A percentile compares a stretch with the other conserved stretches of the same genome.
These are phyloP conservation scores for Apium graveolens DNA, from an alignment of 129 eudicot genomes.

Conservation along the genomic window DNA sequence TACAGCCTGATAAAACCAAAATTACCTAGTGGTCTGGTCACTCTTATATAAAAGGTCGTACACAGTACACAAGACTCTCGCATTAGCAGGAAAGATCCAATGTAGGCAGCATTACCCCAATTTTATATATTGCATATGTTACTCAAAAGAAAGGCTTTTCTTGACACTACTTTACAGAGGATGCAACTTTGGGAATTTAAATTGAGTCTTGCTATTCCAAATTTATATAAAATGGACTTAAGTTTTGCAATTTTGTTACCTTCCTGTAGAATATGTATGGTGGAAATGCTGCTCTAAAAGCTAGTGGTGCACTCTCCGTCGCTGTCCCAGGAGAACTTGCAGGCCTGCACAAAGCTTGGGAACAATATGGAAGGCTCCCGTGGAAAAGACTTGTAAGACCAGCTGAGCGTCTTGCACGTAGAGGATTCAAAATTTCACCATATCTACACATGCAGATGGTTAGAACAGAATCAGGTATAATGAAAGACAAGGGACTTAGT, in stretches of 20 bases:
- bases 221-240: background rate
- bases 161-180: background rate
- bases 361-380: conserved; percentile 38
- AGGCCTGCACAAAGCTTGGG: conserved; percentile 48
- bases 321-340: conserved; percentile 56
- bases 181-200: background rate
- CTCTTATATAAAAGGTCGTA: background rate
- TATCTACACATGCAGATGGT: conserved; percentile 42
- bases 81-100: background rate
- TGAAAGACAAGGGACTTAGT: conserved; percentile 41
- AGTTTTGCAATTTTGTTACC: background rate
- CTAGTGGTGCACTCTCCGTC: conserved; percentile 32
- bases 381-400: conserved; percentile 48
- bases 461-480: conserved; percentile 22
- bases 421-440: conserved; percentile 38
- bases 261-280: conserved; percentile 32
- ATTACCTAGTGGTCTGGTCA: background rate
- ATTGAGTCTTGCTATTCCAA: background rate
- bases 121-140: background rate
- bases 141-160: background rate
- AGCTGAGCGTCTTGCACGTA: conserved; percentile 30
- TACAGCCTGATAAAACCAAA: background rate
- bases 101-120: background rate
- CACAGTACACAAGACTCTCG: background rate
- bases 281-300: conserved; percentile 27